Base-by-base conservation (phyloP, 2,329 filamentous ascomycete genomes). In the Fusarium continuum region DNA sequence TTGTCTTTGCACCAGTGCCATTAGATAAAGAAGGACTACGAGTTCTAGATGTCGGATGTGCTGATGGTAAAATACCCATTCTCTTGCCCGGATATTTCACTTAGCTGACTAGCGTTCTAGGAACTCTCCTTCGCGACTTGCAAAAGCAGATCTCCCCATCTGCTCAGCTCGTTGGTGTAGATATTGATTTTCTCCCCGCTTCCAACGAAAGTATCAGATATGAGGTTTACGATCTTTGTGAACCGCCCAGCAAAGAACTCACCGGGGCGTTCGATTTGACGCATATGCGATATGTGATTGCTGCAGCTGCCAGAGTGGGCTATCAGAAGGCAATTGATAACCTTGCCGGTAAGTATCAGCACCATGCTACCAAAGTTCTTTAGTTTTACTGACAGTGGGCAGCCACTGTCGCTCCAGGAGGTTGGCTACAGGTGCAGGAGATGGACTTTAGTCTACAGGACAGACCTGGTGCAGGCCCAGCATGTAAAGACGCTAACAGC, bases 391-490 rank as follows among this genome's bases (percentile, higher is more conserved):
- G 2, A 43, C 11, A 0, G 0, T 4, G 2, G 1, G 8, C 9
- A 63, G 46, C 29, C 4, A 63, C 58, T 2, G 29, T 63, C 8
- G 25, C 32, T 0, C 53, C 58, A 17, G 25, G 59, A 38, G 60
- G 51, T 1, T 63, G 60, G 53, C 10, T 63, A 0, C 59, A 64
- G 19, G 39, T 64, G 0, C 48, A 64, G 5, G 61, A 64, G n/a
- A 48, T 62, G 41, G 58, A 62, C 3, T 31, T 62, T 31, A 23
- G 39, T 22, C 23, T 34, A 1, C 7, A 38, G 3, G 26, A 36
- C 4, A 53, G 11, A 2, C 14, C 16, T 0, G 32, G n/a, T 5
- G 16, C 31, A 10, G 44, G 48, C 3, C 40, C 55, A n/a, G 61
- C 48, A 2, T 22, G 22, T 6, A 55, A 53, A 14, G 61, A 64